Evolutionary conservation across 179 eudicot species (phyloP).

Genomic region (Beta macrorhiza): DNA sequence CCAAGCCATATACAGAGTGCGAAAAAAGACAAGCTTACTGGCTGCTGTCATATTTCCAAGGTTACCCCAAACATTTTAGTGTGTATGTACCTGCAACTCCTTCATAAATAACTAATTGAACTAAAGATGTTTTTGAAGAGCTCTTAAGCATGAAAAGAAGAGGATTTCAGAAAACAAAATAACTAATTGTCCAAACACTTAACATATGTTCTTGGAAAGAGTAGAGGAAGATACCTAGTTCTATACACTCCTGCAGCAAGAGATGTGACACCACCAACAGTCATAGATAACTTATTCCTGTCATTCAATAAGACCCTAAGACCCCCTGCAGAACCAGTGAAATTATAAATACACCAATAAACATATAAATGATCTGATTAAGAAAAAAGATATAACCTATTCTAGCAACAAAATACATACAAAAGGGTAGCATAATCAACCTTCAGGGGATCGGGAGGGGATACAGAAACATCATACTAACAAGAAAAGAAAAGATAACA

Average conservation of each 20-base stretch:
- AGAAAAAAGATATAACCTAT: not conserved
- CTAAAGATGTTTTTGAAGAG: not conserved
- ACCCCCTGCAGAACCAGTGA: slow-evolving; percentile 57
- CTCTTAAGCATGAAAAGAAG: not conserved
- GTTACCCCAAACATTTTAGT: not conserved
- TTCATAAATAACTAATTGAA: not conserved
- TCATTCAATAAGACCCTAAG: slow-evolving; percentile 67
- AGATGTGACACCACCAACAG: slow-evolving; percentile 92
- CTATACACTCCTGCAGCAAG: slow-evolving; percentile 96
- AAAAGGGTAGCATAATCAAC: not conserved
- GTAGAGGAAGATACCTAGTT: slow-evolving; percentile 54
- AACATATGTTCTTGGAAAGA: not conserved
- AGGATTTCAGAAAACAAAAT: not conserved
- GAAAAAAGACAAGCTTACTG: not conserved
- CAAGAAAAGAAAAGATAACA: slow-evolving; percentile 2
- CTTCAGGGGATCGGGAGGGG: not conserved
- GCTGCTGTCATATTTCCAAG: not conserved
- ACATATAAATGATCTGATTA: not conserved
- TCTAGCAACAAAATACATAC: not conserved
- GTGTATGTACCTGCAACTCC: not conserved
- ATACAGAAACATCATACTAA: not conserved
- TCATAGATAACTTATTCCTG: slow-evolving; percentile 72
- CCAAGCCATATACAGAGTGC: not conserved
- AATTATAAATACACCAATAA: not conserved
- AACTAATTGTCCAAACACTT: not conserved